These are phyloP conservation scores for Noccaea caerulescens DNA, from an alignment of 345 rosid species.

Conservation along the genomic window DNA sequence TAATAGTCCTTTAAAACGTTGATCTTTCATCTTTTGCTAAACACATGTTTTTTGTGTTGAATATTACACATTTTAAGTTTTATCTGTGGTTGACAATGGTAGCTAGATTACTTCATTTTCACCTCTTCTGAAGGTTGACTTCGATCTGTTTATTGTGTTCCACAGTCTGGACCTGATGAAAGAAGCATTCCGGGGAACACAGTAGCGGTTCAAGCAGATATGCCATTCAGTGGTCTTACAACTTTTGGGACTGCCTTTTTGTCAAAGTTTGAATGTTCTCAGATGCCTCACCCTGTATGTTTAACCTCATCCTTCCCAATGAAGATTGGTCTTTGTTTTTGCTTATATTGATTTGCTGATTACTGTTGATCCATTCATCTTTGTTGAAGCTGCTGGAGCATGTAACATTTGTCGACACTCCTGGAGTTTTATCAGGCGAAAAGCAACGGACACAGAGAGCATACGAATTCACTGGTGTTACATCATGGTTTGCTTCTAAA, in stretches of 20 bases:
- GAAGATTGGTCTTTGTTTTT: constrained; percentile 1
- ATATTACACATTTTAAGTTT: not conserved
- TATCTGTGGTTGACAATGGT: constrained; percentile 15
- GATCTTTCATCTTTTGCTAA: not conserved
- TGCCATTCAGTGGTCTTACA: constrained; percentile 94
- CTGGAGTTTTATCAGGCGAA: constrained; percentile 95
- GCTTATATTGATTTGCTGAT: constrained; percentile 21
- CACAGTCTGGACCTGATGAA: constrained; percentile 89
- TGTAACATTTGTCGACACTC: constrained; percentile 88
- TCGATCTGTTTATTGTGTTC: constrained; percentile 23
- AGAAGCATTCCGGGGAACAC: constrained; percentile 98
- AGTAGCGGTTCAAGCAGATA: constrained; percentile 92
- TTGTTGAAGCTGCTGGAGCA: constrained; percentile 82
- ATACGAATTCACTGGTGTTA: constrained; percentile 90
- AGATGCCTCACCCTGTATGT: constrained; percentile 94
- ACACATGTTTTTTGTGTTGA: not conserved
- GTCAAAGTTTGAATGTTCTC: constrained; percentile 96
- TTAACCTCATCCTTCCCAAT: constrained; percentile 12
- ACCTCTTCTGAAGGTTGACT: constrained; percentile 19
- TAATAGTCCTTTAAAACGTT: not conserved
- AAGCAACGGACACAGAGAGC: constrained; percentile 90
- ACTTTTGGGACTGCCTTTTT: constrained; percentile 91
- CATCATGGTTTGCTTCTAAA: constrained; percentile 98
- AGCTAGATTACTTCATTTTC: constrained; percentile 13
- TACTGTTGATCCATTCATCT: constrained; percentile 29